Evolutionary conservation across 306 rosid species (phyloP), one percentile per base, ranked within the genome.

Genomic region (Cicer cuneatum): DNA sequence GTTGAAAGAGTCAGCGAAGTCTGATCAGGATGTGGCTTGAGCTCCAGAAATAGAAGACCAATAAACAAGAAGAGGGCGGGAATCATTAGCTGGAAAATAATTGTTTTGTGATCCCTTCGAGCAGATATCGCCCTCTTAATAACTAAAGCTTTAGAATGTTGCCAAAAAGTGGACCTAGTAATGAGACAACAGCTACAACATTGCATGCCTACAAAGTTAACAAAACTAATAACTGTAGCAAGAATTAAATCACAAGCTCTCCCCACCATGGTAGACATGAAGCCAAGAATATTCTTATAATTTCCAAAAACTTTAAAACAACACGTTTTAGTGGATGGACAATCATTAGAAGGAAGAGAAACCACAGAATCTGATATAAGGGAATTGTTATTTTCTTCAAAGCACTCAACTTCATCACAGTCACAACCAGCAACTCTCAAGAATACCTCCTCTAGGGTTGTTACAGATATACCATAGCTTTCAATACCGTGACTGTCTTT

Each of bases 11-110:
- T 89, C 81, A 93, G 77, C 39, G 92, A 83, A 59, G 29, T 70
- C 87, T 91, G 96, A 86, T 91, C 98, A 69, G 98, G 98, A 87
- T 93, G 98, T 70, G 98, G 97, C 90, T 89, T 93, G 83, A 93
- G 96, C 92, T 87, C 82, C 73, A 93, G 92, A 84, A 89, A 87
- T 24, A 91, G 81, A 87, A 93, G 96, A 62, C 98, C 98, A 46
- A 93, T 56, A 84, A 90, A 78, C 85, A 93, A 86, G 85, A 93
- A 93, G 66, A 93, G 73, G 29, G 87, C 89, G 65, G 98, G 98
- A 88, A 93, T 91, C 73, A 91, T 67, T 82, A 93, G 94, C 89
- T 93, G 98, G 86, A 93, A 93, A 68, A 93, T 79, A 80, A 93
- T 81, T 57, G 97, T 91, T 83, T 90, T 91, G 66, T 64, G 88